Evolutionary conservation across 2,329 filamentous ascomycete genomes (phyloP).

Genomic region (Macrophomina tecta): DNA sequence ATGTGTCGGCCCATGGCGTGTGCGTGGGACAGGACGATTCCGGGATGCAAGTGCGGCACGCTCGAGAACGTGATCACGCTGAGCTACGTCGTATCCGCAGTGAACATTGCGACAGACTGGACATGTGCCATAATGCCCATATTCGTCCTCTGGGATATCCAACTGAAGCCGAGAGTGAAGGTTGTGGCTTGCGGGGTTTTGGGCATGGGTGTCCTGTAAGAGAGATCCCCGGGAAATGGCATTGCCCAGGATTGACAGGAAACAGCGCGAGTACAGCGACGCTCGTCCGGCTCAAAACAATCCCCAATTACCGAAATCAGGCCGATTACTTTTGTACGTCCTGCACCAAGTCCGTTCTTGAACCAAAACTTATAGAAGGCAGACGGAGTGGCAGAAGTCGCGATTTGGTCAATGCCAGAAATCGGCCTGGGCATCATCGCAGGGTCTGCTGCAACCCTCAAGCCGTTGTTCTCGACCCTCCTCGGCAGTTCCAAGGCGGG

Average conservation of each 20-base stretch:
- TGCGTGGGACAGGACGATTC: slow-evolving; percentile 12
- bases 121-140: neutral
- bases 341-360: neutral
- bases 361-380: neutral
- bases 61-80: slow-evolving; percentile 8
- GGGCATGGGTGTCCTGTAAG: neutral
- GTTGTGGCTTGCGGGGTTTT: neutral
- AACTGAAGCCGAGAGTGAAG: slow-evolving; percentile 2
- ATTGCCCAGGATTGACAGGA: neutral
- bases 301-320: neutral
- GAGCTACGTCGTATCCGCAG: slow-evolving; percentile 1
- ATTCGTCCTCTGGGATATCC: slow-evolving; percentile 1
- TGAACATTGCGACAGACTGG: neutral
- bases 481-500: neutral
- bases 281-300: neutral
- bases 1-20: slow-evolving; percentile 16
- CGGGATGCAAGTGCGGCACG: neutral
- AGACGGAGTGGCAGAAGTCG: neutral
- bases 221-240: neutral
- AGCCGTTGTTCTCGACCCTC: slow-evolving; percentile 5
- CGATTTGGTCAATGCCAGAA: slow-evolving; percentile 1
- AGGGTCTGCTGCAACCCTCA: neutral
- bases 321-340: neutral
- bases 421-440: slow-evolving; percentile 1
- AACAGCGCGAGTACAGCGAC: neutral